Conservation (phyloP, 1,139 yeast genomes). For the Yamadazyma diospyri region DNA sequence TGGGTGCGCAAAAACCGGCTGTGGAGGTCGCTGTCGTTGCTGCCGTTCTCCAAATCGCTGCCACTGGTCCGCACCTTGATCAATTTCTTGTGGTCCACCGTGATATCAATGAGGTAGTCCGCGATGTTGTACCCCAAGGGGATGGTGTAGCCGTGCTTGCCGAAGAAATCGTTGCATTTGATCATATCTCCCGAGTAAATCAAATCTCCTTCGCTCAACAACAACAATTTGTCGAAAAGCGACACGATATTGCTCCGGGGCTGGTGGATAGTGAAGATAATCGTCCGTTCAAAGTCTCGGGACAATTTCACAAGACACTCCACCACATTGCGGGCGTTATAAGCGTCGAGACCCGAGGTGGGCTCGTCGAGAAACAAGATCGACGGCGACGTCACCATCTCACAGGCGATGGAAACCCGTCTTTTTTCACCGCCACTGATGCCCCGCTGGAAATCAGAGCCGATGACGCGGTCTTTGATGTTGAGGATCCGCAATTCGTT, state of each 20-base stretch:
- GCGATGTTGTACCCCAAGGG: slow-evolving; percentile 93
- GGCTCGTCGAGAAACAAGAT: slow-evolving; percentile 83
- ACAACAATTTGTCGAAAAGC: slow-evolving; percentile 74
- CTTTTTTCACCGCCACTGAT: slow-evolving; percentile 93
- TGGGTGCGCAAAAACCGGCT: slow-evolving; percentile 28
- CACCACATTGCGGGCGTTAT: slow-evolving; percentile 86
- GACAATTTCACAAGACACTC: slow-evolving; percentile 82
- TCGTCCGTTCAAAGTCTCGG: slow-evolving; percentile 76
- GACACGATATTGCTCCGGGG: slow-evolving; percentile 97
- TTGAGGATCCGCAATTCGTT: slow-evolving; percentile 78
- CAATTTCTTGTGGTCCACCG: slow-evolving; percentile 56
- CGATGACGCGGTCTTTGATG: slow-evolving; percentile 82
- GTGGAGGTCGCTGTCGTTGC: slow-evolving; percentile 28
- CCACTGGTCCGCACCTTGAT: slow-evolving; percentile 21
- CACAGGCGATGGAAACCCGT: slow-evolving; percentile 88
- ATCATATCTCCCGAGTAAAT: slow-evolving; percentile 84
- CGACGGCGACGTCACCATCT: slow-evolving; percentile 80
- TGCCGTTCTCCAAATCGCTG: slow-evolving; percentile 20
- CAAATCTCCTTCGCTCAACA: slow-evolving; percentile 80
- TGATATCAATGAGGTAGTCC: slow-evolving; percentile 85
- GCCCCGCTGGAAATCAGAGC: slow-evolving; percentile 86
- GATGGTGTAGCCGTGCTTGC: slow-evolving; percentile 72
- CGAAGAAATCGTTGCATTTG: slow-evolving; percentile 69
- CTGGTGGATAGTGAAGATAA: slow-evolving; percentile 91
- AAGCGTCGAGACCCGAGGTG: slow-evolving; percentile 92